phyloP scores from a whole-genome alignment of 2,329 filamentous ascomycete species.

The Fusarium oxysporum region DNA sequence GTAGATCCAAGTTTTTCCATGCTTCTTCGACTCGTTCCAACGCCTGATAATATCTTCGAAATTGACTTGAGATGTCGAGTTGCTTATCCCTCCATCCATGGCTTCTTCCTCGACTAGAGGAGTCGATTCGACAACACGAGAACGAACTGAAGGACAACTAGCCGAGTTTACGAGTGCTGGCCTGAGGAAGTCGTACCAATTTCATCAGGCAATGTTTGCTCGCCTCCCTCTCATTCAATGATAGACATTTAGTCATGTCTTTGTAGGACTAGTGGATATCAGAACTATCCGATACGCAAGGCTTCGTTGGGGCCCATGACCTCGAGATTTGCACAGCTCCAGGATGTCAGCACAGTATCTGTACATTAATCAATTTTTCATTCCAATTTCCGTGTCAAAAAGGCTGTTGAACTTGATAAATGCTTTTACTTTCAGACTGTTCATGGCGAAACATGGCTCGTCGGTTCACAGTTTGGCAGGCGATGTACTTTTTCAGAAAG shows the following conservation, averaged over 20 bases:
- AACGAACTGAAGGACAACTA: not conserved
- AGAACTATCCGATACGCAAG: not conserved
- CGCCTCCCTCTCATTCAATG: not conserved
- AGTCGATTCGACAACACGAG: not conserved
- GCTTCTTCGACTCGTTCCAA: not conserved
- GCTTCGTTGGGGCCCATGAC: not conserved
- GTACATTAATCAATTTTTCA: fast-evolving
- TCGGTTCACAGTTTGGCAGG: not conserved
- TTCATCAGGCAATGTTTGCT: no score
- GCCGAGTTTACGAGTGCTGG: not conserved
- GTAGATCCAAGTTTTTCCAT: not conserved
- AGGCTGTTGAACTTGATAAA: not conserved
- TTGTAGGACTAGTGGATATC: not conserved
- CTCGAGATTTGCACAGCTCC: not conserved
- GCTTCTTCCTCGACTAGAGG: not conserved
- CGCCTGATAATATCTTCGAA: fast-evolving
- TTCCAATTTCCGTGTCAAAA: fast-evolving
- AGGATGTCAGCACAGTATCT: not conserved
- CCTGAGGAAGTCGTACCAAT: no score
- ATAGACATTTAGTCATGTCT: not conserved
- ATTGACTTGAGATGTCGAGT: not conserved
- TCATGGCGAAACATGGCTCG: not conserved
- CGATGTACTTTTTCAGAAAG: no score
- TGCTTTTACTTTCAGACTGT: not conserved
- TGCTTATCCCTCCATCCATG: not conserved